These are phyloP conservation scores for Magnusiomyces suaveolens DNA, from an alignment of 1,139 yeast genomes.

Conservation along the genomic window DNA sequence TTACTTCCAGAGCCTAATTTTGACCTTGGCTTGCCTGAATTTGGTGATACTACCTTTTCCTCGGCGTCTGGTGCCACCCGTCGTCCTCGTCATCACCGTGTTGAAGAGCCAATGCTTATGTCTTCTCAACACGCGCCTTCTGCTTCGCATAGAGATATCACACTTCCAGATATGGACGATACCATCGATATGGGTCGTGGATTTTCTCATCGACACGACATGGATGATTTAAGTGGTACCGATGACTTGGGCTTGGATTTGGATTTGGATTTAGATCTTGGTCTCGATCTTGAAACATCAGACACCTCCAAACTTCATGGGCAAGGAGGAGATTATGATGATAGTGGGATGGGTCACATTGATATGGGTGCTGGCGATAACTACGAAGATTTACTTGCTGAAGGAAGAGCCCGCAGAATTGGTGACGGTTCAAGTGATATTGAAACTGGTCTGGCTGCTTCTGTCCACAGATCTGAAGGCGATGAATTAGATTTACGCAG, in stretches of 20 bases:
- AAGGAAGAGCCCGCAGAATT: neutral
- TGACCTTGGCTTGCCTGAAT: constrained; percentile 14
- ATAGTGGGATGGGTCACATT: neutral
- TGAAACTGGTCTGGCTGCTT: constrained; percentile 4
- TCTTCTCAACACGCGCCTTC: constrained; percentile 13
- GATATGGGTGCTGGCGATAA: neutral
- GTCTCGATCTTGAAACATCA: constrained; percentile 12
- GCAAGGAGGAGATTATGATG: constrained; percentile 9
- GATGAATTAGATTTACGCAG: constrained; percentile 2
- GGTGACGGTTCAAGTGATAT: neutral
- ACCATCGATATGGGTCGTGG: constrained; percentile 47
- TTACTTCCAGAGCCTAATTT: constrained; percentile 22
- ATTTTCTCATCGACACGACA: constrained; percentile 16
- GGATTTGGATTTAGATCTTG: constrained; percentile 15
- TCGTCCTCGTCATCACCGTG: neutral
- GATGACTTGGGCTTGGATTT: constrained; percentile 15
- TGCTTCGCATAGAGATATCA: constrained; percentile 20
- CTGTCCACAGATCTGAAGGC: neutral
- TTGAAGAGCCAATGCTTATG: neutral
- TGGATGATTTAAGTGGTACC: constrained; percentile 15
- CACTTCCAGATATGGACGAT: constrained; percentile 24
- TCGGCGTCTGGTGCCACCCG: neutral
- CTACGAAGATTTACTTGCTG: neutral
- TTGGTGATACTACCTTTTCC: neutral
- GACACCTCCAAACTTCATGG: constrained; percentile 4